phyloP scores from a whole-genome alignment of 1,284 basidiomycete species.

The Rhodotorula sp. region DNA sequence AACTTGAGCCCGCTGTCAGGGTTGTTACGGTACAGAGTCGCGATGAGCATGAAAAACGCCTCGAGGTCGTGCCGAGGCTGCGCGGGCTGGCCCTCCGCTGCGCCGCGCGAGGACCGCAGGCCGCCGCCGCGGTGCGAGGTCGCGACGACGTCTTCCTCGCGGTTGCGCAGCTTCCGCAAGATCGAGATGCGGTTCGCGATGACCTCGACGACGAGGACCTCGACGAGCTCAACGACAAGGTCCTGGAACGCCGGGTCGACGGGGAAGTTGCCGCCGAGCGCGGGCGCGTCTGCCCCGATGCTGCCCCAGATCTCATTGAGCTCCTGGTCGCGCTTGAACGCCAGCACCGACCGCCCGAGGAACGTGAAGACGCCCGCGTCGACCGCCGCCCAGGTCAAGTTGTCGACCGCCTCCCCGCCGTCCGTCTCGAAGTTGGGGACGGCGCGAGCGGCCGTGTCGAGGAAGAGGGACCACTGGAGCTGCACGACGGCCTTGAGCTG shows the following conservation, averaged over 20 bases:
- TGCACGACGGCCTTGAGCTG: constrained; percentile 73
- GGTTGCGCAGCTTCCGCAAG: constrained; percentile 84
- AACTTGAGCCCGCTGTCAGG: constrained; percentile 76
- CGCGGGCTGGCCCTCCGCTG: constrained; percentile 38
- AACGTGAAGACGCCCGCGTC: constrained; percentile 81
- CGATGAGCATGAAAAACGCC: constrained; percentile 77
- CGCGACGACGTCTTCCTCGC: constrained; percentile 76
- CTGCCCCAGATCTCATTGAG: constrained; percentile 41
- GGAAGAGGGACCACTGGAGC: constrained; percentile 84
- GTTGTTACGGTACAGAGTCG: constrained; percentile 72
- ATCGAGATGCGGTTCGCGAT: constrained; percentile 80
- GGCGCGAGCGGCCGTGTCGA: constrained; percentile 70
- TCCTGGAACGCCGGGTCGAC: constrained; percentile 69
- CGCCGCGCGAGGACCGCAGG: constrained; percentile 49
- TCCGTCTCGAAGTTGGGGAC: constrained; percentile 66
- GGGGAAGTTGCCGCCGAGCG: constrained; percentile 56
- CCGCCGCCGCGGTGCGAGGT: constrained; percentile 55
- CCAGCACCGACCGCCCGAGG: constrained; percentile 56
- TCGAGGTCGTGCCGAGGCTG: constrained; percentile 76
- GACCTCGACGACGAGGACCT: constrained; percentile 69
- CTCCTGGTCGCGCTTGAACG: constrained; percentile 50
- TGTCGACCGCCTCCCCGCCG: constrained; percentile 75
- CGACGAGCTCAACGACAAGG: constrained; percentile 67
- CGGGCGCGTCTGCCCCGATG: constrained; percentile 43
- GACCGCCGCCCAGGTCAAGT: constrained; percentile 75